Conservation (phyloP, 371 early-diverging fungal genomes). For the Mortierella sp. region DNA sequence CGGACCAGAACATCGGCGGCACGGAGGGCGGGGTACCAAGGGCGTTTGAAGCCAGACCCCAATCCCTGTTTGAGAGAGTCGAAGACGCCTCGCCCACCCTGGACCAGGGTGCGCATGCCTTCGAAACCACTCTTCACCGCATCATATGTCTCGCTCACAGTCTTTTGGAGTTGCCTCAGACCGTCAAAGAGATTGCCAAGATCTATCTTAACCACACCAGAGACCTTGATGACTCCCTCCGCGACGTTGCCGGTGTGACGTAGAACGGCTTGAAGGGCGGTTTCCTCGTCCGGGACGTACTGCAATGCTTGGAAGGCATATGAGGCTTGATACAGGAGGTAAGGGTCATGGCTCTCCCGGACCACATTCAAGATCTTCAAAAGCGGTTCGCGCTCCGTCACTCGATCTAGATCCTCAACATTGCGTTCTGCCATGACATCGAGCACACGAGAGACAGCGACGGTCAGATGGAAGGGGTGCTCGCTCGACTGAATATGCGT, state of each 20-base stretch:
- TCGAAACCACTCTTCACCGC: background rate
- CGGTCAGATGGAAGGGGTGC: conserved; percentile 11
- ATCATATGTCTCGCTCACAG: background rate
- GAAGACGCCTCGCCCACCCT: background rate
- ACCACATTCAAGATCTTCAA: background rate
- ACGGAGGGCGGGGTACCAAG: conserved; percentile 20
- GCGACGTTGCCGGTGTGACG: background rate
- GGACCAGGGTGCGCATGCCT: background rate
- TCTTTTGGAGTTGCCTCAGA: background rate
- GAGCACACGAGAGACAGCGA: conserved; percentile 17
- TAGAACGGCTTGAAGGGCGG: background rate
- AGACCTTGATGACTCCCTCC: background rate
- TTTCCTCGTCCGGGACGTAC: conserved; percentile 21
- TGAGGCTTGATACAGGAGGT: conserved; percentile 12
- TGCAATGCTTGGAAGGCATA: conserved; percentile 28
- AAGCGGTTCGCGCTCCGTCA: conserved; percentile 4
- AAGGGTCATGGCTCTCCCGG: conserved; percentile 13
- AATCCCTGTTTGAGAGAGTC: conserved; percentile 1
- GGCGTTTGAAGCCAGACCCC: background rate
- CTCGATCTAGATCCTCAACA: conserved; percentile 12
- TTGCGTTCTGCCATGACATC: conserved; percentile 21
- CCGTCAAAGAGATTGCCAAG: background rate
- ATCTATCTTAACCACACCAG: conserved; percentile 14
- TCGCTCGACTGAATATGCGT: background rate
- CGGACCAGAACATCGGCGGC: background rate